Evolutionary conservation across 1,284 basidiomycete genomes (phyloP), one percentile per base, ranked within the genome.

Genomic region (Boletus sp.): DNA sequence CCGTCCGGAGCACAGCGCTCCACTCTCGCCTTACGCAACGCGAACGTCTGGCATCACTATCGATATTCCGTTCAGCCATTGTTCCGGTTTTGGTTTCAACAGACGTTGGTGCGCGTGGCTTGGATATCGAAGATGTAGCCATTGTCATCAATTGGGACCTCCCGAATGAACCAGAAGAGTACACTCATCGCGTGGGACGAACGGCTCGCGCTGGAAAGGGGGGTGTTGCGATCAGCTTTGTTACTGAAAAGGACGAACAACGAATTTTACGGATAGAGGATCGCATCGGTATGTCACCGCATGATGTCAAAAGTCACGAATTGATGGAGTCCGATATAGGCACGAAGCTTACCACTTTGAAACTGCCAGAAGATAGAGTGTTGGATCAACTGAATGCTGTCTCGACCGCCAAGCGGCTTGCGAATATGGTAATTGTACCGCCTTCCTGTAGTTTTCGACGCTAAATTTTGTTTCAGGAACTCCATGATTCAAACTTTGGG

Each of bases 121-220:
- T 98, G 53, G 94, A 98, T 71, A 95, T 98, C 50, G 91, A 91
- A 52, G 91, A 95, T 58, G 94, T 98, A 16, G 91, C 91, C 17
- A 82, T 96, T 72, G 92, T 98, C 30, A 76, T 96, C 52, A 99
- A 99, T 60, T 99, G 94, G 93, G 96, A 99, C 67, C 68, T 99
- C 57, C 88, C 96, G 43, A 72, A 72, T 17, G 82, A 86, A 60
- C 76, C 86, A 6, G 77, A 88, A 67, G 82, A 88, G 66, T 87
- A 89, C 63, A 88, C 84, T 10, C 87, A 90, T 67, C 77, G 85
- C n/a, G 87, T 88, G 10, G 87, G 88, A 33, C 75, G 96, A 60
- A 99, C 96, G 12, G 96, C 95, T 26, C 85, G 96, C 61, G 91
- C 88, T n/a, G 94, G 94, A 5, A 80, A 83, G 59, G 84, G 82